phyloP scores from a whole-genome alignment of 345 rosid species.

The Ceriops zippeliana region DNA sequence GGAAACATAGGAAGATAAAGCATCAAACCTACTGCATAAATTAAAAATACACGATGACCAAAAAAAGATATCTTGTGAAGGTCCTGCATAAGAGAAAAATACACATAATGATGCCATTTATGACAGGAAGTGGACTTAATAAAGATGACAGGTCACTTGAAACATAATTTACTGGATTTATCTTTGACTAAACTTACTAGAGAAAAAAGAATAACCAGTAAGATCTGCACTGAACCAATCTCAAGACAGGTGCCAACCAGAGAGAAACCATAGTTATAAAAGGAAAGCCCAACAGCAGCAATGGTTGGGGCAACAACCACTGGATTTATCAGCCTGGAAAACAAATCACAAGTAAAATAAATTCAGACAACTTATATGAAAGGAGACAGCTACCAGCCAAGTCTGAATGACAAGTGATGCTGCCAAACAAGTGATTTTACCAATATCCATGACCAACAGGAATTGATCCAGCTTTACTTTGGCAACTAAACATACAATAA shows the following conservation, averaged over 20 bases:
- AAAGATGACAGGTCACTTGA: no score
- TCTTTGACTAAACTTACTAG: constrained; percentile 57
- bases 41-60: constrained; percentile 89
- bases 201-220: constrained; percentile 79
- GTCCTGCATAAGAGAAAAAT: constrained; percentile 48
- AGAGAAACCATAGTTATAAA: constrained; percentile 90
- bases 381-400: not conserved
- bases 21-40: constrained; percentile 69
- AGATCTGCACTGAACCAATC: constrained; percentile 76
- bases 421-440: not conserved
- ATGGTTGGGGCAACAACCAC: constrained; percentile 97
- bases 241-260: constrained; percentile 87
- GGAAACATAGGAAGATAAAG: not conserved
- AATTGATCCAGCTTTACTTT: constrained; percentile 1
- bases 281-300: constrained; percentile 97
- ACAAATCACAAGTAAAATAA: not conserved
- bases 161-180: not conserved
- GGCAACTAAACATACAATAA: constrained; percentile 2
- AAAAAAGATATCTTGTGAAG: constrained; percentile 85
- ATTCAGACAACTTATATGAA: not conserved
- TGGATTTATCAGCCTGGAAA: constrained; percentile 82
- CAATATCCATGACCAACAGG: not conserved
- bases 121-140: no score
- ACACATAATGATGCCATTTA: not conserved
- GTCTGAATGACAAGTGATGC: not conserved